Evolutionary conservation across 208 protist species (phyloP), one percentile per base, ranked within the genome.

Genomic region (Trypanosoma boissoni): DNA sequence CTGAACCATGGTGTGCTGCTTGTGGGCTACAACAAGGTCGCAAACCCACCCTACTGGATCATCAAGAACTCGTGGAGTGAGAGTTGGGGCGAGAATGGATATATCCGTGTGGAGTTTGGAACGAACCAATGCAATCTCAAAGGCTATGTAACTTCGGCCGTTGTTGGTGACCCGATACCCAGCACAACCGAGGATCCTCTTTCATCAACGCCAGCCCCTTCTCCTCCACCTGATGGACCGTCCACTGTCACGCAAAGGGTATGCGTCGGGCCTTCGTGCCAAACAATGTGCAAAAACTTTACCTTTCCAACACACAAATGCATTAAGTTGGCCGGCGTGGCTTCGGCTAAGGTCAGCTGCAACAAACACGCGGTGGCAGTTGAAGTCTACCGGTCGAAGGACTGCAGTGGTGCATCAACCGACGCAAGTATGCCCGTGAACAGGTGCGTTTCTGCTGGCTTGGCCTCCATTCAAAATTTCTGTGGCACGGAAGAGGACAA

Each of bases 41-140:
- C 42, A 18, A 63, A 68, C 29, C 1, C 39, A n/a, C 73, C 80
- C 29, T 96, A 95, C 68, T 97, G 86, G 88, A 79, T 92, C 51
- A 78, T 97, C 54, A 94, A 95, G 73, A 96, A 96, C 73, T 80
- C 65, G 21, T 94, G 88, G 88, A 80, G 80, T 29, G 37, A 37
- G 24, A 8, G 29, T 32, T 95, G 86, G 86, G 91, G 91, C 50
- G 67, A 86, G 50, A 36, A 76, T 0, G 91, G 91, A 50, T 94
- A 89, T 53, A 72, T 94, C 10, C 69, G 64, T 23, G 78, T 96
- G 54, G 32, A 45, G 9, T 77, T 72, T 62, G 72, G 76, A 26
- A 74, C 50, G 36, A 80, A 86, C 45, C 53, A 73, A 64, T 80
- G 74, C 70, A 66, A 78, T 31, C 48, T 85, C 37, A 50, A 0